phyloP scores from a whole-genome alignment of 2,329 filamentous ascomycete genomes.

The Cryphonectria naterciae region DNA sequence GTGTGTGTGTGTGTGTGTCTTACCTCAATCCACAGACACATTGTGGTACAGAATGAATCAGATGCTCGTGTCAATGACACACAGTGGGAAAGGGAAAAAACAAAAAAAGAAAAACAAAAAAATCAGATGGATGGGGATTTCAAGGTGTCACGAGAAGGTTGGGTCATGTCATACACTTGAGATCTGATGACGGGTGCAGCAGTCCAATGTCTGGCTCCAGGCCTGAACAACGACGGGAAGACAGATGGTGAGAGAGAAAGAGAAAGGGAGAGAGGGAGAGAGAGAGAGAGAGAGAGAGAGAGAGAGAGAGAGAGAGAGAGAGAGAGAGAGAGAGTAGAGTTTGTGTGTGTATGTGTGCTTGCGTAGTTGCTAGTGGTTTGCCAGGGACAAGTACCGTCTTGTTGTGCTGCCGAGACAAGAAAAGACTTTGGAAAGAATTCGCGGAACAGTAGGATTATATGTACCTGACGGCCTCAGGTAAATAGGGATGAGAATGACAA shows the following conservation, averaged over 20 bases:
- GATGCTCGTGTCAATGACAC: not conserved
- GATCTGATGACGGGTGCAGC: not conserved
- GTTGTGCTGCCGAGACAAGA: not conserved
- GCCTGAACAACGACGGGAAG: not conserved
- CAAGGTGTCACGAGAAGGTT: not conserved
- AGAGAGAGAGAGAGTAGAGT: too few species aligned
- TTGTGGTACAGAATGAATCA: not conserved
- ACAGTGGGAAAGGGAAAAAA: too few species aligned
- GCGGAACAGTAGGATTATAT: not conserved
- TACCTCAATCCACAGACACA: not conserved
- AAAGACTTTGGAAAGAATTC: not conserved
- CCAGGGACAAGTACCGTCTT: not conserved
- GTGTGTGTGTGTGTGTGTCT: not conserved
- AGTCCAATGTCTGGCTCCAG: not conserved
- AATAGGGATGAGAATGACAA: not conserved
- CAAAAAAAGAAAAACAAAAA: not conserved
- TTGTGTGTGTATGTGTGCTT: not conserved
- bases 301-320: too few species aligned
- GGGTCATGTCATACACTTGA: not conserved
- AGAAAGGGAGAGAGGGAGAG: too few species aligned
- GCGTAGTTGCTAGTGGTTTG: not conserved
- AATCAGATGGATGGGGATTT: too few species aligned
- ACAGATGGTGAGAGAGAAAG: not conserved
- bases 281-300: too few species aligned
- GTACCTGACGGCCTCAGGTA: not conserved